These are phyloP conservation scores for Trypanosoma mega DNA, from an alignment of 208 protist genomes.

Conservation along the genomic window DNA sequence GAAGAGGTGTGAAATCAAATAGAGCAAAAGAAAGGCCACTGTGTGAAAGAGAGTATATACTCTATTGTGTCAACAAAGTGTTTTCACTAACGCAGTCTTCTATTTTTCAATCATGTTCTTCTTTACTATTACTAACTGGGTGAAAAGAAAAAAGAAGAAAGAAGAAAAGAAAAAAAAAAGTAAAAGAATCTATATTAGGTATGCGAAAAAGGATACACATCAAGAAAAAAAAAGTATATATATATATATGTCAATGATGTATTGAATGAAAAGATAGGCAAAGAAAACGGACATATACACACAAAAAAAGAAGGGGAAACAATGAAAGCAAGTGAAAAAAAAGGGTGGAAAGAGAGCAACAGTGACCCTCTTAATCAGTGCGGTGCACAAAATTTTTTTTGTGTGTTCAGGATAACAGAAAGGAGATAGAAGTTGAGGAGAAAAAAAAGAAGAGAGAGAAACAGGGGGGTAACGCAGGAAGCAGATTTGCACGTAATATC, in stretches of 20 bases:
- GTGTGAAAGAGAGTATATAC: neutral
- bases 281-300: neutral
- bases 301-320: slow-evolving; percentile 14
- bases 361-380: neutral
- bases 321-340: neutral
- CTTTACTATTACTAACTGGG: neutral
- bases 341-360: neutral
- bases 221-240: slow-evolving; percentile 14
- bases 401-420: slow-evolving; percentile 19
- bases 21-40: neutral
- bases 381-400: neutral
- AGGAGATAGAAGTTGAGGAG: slow-evolving; percentile 5
- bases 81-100: neutral
- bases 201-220: neutral
- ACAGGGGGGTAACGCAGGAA: neutral
- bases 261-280: slow-evolving; percentile 21
- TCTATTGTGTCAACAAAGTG: neutral
- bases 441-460: slow-evolving; percentile 17
- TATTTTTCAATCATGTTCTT: neutral
- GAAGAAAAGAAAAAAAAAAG: neutral
- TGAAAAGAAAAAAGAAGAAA: neutral
- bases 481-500: too few relatives aligned
- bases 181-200: slow-evolving; percentile 7
- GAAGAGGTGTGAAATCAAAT: slow-evolving; percentile 11
- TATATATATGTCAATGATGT: too few relatives aligned